These are phyloP conservation scores for Gypsophila paniculata DNA, from an alignment of 179 eudicot genomes.

Conservation along the genomic window DNA sequence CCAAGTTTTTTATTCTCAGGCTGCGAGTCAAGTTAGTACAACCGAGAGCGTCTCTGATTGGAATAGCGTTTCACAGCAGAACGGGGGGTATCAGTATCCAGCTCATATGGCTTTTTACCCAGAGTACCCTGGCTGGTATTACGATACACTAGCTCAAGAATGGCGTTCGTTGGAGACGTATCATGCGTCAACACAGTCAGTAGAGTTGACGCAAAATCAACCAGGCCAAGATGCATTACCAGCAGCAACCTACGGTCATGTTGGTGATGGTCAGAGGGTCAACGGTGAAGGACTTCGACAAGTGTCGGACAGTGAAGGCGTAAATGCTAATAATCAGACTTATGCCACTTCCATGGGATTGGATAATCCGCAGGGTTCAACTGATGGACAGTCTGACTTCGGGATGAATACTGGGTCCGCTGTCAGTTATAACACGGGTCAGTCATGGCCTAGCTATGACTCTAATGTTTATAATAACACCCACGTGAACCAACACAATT, in stretches of 20 bases:
- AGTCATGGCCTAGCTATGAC: slow-evolving; percentile 31
- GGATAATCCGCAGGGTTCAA: slow-evolving; percentile 40
- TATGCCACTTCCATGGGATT: slow-evolving; percentile 35
- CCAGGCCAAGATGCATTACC: slow-evolving; percentile 41
- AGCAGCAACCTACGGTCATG: slow-evolving; percentile 27
- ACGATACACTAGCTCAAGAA: slow-evolving; percentile 61
- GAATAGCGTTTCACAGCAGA: slow-evolving; percentile 39
- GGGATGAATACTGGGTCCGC: slow-evolving; percentile 29
- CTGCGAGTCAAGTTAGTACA: slow-evolving; percentile 33
- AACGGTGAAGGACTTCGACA: slow-evolving; percentile 25
- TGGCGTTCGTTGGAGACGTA: slow-evolving; percentile 65
- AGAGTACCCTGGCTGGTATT: slow-evolving; percentile 94
- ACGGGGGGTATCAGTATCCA: slow-evolving; percentile 52
- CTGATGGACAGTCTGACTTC: slow-evolving; percentile 40
- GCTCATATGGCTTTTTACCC: slow-evolving; percentile 79
- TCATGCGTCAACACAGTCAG: slow-evolving; percentile 37
- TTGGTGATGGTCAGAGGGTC: slow-evolving; percentile 26
- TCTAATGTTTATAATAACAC: slow-evolving; percentile 24
- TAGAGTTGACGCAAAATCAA: slow-evolving; percentile 32
- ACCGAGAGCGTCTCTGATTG: slow-evolving; percentile 25
- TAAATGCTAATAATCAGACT: slow-evolving; percentile 34
- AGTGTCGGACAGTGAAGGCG: slow-evolving; percentile 28
- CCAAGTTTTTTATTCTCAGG: slow-evolving; percentile 54
- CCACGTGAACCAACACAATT: slow-evolving; percentile 37
- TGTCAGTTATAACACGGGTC: slow-evolving; percentile 28